A percentile compares a stretch with the other conserved stretches of the same genome.
phyloP scores from a whole-genome alignment of 345 rosid genomes.

The Boechera retrofracta region DNA sequence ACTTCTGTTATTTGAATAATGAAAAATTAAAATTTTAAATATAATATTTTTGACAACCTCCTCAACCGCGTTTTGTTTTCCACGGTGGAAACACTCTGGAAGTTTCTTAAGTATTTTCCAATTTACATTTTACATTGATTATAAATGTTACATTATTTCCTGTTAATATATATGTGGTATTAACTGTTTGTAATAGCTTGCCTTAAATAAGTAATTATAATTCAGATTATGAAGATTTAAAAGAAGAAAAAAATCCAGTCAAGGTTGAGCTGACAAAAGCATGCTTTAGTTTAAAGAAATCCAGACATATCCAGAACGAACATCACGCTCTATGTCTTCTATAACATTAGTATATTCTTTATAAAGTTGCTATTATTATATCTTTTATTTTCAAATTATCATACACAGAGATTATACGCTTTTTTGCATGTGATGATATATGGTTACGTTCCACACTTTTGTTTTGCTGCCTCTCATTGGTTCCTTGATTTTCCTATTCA shows the following conservation, averaged over 20 bases:
- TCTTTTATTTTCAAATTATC: conserved; percentile 24
- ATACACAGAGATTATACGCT: conserved; percentile 22
- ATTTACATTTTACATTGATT: too few relatives aligned
- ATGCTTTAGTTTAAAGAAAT: conserved; percentile 32
- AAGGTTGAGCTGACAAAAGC: conserved; percentile 41
- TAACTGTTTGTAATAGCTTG: too few relatives aligned
- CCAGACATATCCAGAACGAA: conserved; percentile 41
- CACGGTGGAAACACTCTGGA: too few relatives aligned
- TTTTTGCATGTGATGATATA: conserved; percentile 42
- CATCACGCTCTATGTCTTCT: conserved; percentile 24
- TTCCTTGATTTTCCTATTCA: conserved; percentile 1
- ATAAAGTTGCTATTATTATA: neutral
- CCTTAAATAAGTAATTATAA: too few relatives aligned
- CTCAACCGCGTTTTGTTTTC: conserved; percentile 1
- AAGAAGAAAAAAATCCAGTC: neutral
- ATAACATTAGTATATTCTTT: neutral
- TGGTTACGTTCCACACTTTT: conserved; percentile 29
- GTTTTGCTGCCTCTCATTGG: conserved; percentile 23
- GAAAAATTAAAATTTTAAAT: neutral
- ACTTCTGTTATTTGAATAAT: too few relatives aligned
- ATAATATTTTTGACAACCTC: neutral
- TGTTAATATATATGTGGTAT: too few relatives aligned
- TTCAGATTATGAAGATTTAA: too few relatives aligned
- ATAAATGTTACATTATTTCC: too few relatives aligned
- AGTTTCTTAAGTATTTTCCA: too few relatives aligned